Conservation (phyloP, 2,329 filamentous ascomycete genomes). For the Fusarium sp. region DNA sequence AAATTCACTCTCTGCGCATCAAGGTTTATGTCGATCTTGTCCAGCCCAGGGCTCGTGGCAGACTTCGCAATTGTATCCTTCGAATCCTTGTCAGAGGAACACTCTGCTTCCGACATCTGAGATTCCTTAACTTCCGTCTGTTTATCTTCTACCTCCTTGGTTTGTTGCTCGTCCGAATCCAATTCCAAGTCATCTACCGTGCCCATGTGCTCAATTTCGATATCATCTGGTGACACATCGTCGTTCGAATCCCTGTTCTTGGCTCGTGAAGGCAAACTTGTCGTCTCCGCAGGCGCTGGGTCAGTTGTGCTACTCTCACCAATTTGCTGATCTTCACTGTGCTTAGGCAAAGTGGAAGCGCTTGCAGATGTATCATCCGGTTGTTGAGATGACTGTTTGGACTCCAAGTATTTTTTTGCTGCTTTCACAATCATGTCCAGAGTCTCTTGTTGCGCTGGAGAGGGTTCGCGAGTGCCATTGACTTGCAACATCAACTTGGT, state of each 20-base stretch:
- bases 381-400: conserved; percentile 44
- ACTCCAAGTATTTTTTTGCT: conserved; percentile 63
- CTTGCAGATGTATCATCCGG: conserved; percentile 27
- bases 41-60: not conserved
- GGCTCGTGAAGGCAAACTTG: conserved; percentile 2
- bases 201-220: conserved; percentile 60
- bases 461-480: conserved; percentile 54
- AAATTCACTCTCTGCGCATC: conserved; percentile 52
- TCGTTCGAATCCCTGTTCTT: conserved; percentile 31
- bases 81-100: not conserved
- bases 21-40: conserved; percentile 35
- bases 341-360: conserved; percentile 10
- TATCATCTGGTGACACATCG: conserved; percentile 61
- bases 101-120: conserved; percentile 1
- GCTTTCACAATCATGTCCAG: conserved; percentile 65
- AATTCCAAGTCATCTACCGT: conserved; percentile 45
- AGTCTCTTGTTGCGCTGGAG: conserved; percentile 59
- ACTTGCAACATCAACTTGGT: conserved; percentile 58
- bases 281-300: conserved; percentile 5
- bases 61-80: conserved; percentile 3
- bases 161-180: conserved; percentile 43
- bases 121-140: conserved; percentile 1
- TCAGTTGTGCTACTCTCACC: conserved; percentile 3
- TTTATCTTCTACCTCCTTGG: conserved; percentile 28
- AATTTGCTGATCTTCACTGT: conserved; percentile 12